Evolutionary conservation across 768 basidiomycete species (phyloP), one percentile per base, ranked within the genome.

Genomic region (Chalciporus pseudorubinellus): DNA sequence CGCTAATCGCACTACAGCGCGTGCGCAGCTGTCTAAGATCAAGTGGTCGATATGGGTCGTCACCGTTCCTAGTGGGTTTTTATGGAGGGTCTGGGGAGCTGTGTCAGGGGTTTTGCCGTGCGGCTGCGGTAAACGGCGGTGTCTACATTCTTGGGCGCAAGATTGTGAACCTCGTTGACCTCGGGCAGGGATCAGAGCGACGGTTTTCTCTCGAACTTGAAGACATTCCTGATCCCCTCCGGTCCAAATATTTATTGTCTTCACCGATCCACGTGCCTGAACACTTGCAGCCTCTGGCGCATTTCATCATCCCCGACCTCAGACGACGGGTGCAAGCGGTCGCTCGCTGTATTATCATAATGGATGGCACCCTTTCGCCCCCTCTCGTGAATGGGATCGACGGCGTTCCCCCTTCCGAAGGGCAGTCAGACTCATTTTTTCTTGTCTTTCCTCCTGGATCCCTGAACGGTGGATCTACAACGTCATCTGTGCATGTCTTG

Each of bases 11-110:
- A 2, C 70, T 98, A 8, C 66, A 69, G n/a, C 84, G 94, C 7
- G 71, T 94, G 11, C 81, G 84, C 7, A 70, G 75, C 20, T 93
- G 89, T 64, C 74, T 98, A 13, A 83, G 77, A 43, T 91, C 93
- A 0, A 70, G 83, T 16, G 94, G 95, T 3, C 78, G 91, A 26
- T 98, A 97, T 62, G 95, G 95, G 67, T 78, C 69, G n/a, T 84
- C 84, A 0, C 84, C 94, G 2, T 98, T 93, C 72, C 80, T 98
- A 14, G 77, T 98, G n/a, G 92, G 92, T 0, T 92, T 97, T 59
- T 98, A 97, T 65, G 95, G 95, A 16, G 91, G 93, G 18, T 77
- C 87, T 0, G 95, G 95, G 5, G 95, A 98, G 62, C 83, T 98
- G 11, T 80, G 89, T 0, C 95, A 98, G 69, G 95, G 94, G 2